Base-by-base conservation (phyloP, 768 basidiomycete species). In the Mycena olivaceomarginata region DNA sequence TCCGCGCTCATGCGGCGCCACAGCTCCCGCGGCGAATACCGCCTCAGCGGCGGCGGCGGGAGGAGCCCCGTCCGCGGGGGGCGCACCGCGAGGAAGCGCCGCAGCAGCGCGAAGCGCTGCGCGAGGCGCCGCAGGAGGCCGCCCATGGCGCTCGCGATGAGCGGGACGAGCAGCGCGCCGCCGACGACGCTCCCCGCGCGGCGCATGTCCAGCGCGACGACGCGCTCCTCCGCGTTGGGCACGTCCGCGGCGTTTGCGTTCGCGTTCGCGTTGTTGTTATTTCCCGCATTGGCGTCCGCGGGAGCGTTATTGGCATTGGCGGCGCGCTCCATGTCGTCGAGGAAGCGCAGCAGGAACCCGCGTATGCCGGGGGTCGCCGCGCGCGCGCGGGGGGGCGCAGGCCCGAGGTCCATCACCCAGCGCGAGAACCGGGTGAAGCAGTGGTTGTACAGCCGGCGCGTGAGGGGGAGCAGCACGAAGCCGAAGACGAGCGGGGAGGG, bases 151-250 rank as follows among this genome's bases (percentile, higher is more conserved):
- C 86, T 91, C 25, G 95, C 90, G 78, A 96, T 91, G 10, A 89
- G 89, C 0, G 95, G 95, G 67, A 94, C 87, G 74, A 93, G 85
- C 20, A 96, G 85, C 0, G 95, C 94, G 5, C 95, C 94, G 25
- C 93, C 93, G 63, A 96, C 84, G 80, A 91, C 86, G 15, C 94
- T 90, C 1, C 94, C 95, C 5, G 95, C 92, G 90, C 1, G 93
- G 92, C 3, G 89, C 93, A 0, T 85, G 90, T 10, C 86, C 92
- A 18, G 79, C 88, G 40, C 88, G 84, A 57, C 87, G 86, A 76
- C 88, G 15, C 86, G 74, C n/a, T 88, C 87, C 16, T 85, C 83
- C 40, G 41, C 37, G 41, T 80, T 79, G 4, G 41, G 74, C 65
- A 65, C 18, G 41, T 6, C 66, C n/a, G 9, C 51, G 37, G 45